These are phyloP conservation scores for Nemania diffusa DNA, from an alignment of 2,329 filamentous ascomycete species.

Conservation along the genomic window DNA sequence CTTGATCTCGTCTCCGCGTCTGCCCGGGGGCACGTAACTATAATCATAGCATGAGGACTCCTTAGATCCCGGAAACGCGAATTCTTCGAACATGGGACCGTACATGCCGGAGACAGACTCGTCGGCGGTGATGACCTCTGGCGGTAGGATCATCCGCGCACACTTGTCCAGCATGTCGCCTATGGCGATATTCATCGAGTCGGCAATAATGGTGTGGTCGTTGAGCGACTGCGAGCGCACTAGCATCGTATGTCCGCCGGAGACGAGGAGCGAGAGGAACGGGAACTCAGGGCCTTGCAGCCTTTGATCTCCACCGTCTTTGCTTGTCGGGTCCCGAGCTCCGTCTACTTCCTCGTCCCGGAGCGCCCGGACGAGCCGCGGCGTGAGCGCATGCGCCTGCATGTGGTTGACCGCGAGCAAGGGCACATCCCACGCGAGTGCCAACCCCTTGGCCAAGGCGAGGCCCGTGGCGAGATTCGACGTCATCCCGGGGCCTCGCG, in stretches of 20 bases:
- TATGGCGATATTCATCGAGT: constrained; percentile 82
- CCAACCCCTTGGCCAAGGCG: constrained; percentile 86
- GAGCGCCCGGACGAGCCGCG: constrained; percentile 77
- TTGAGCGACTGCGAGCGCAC: constrained; percentile 76
- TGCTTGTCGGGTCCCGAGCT: background rate
- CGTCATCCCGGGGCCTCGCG: constrained; percentile 89
- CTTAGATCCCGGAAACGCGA: constrained; percentile 71
- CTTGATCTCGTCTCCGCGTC: constrained; percentile 67
- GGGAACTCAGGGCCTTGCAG: constrained; percentile 71
- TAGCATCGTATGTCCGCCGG: constrained; percentile 90
- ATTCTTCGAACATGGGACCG: constrained; percentile 80
- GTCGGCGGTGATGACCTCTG: constrained; percentile 57
- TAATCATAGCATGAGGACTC: constrained; percentile 51
- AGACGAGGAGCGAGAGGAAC: constrained; percentile 88
- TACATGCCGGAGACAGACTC: constrained; percentile 76
- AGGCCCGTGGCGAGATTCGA: constrained; percentile 81
- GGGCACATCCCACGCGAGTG: constrained; percentile 83
- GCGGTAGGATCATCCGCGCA: constrained; percentile 79
- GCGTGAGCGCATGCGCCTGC: constrained; percentile 94
- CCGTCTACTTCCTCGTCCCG: constrained; percentile 39
- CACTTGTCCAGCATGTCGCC: constrained; percentile 92
- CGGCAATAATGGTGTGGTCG: constrained; percentile 77
- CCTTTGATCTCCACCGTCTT: background rate
- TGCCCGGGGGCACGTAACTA: constrained; percentile 67
- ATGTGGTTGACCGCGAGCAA: constrained; percentile 93